Evolutionary conservation across 2,329 filamentous ascomycete species (phyloP).

Genomic region (Xylariaceae sp.): DNA sequence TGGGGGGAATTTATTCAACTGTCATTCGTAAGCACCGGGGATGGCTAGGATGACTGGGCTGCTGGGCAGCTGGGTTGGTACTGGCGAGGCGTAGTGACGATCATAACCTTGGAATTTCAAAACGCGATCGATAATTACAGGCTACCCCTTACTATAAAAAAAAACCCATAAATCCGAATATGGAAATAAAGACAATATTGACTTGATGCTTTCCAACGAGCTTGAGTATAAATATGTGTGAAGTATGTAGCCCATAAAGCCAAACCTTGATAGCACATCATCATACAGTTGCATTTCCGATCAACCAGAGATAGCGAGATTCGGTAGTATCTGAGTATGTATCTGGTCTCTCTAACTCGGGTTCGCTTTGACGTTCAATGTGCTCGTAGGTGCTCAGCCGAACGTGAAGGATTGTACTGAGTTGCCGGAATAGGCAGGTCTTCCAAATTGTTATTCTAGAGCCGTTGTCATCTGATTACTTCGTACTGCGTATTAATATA

Average conservation of each 20-base stretch:
- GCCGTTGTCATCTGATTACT: not conserved
- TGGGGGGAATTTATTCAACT: not conserved
- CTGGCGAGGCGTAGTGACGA: constrained; percentile 20
- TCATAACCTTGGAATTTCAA: constrained; percentile 15
- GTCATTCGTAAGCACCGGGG: constrained; percentile 11
- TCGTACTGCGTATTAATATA: no score
- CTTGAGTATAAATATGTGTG: no score
- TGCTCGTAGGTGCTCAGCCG: not conserved
- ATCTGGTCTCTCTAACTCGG: not conserved
- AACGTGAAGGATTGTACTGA: not conserved
- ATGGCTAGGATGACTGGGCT: no score
- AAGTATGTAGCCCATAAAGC: no score
- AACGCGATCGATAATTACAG: not conserved
- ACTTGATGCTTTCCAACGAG: no score
- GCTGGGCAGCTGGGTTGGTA: constrained; percentile 12
- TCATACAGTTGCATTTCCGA: not conserved
- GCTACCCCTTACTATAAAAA: no score
- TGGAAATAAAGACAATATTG: no score
- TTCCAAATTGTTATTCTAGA: not conserved
- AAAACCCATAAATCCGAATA: no score
- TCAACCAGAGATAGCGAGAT: not conserved
- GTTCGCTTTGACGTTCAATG: not conserved
- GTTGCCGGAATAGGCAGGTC: not conserved
- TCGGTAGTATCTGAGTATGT: no score
- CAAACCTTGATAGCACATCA: not conserved